A percentile compares a stretch with the other conserved stretches of the same genome.
These are phyloP conservation scores for Phytophthora cactorum DNA, from an alignment of 352 stramenopile species.

Conservation along the genomic window DNA sequence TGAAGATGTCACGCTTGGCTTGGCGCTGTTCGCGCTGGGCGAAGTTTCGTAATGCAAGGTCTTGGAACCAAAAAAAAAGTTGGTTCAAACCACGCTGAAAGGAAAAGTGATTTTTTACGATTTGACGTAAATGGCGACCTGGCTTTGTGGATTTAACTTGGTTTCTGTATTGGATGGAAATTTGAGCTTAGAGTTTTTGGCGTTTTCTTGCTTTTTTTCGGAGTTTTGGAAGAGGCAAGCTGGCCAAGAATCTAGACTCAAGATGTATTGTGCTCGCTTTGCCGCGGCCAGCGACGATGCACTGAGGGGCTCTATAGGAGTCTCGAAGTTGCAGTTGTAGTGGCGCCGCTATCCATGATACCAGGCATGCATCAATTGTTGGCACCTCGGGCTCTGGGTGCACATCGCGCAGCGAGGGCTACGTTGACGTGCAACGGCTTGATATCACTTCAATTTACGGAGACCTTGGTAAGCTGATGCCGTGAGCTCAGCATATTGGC, in stretches of 20 bases:
- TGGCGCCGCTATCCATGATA: not conserved
- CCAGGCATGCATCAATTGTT: not conserved
- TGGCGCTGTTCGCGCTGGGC: not conserved
- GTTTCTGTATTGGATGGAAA: not conserved
- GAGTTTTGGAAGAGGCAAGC: not conserved
- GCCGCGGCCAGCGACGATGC: slow-evolving; percentile 3
- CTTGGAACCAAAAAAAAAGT: not conserved
- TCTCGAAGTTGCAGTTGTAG: not conserved
- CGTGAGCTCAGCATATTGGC: not conserved
- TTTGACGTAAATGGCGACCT: slow-evolving; percentile 1
- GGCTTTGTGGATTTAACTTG: slow-evolving; percentile 7
- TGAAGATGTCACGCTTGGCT: slow-evolving; percentile 4
- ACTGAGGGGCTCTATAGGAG: slow-evolving; percentile 1
- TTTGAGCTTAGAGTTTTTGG: not conserved
- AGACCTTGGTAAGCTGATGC: not conserved
- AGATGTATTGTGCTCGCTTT: not conserved
- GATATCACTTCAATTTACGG: slow-evolving; percentile 1
- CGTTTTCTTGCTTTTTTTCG: not conserved
- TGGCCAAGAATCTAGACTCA: not conserved
- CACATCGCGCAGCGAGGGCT: not conserved
- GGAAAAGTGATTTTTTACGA: slow-evolving; percentile 7
- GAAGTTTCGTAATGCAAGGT: slow-evolving; percentile 10
- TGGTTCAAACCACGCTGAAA: not conserved
- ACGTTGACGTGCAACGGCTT: not conserved
- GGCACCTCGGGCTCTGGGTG: not conserved